Percentiles rank a stretch among this genome's conserved stretches.
These are phyloP conservation scores for Themeda triandra DNA, from an alignment of 176 grass and related monocot genomes.

Conservation along the genomic window DNA sequence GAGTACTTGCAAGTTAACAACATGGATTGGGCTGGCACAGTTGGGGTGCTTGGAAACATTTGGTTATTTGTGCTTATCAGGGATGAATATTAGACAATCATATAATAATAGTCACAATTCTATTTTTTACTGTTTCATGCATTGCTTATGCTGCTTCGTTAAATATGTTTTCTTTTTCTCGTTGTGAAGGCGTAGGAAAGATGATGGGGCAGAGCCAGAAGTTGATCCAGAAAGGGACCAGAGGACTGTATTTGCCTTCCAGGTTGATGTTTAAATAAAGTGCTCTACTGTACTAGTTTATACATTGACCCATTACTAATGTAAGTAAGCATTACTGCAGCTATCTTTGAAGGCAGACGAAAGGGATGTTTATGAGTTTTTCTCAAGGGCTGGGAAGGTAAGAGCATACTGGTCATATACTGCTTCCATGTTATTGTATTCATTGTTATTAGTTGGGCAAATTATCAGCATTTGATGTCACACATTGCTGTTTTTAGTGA, in stretches of 20 bases:
- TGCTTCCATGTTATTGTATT: not conserved
- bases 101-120: not conserved
- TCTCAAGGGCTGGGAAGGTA: slow-evolving; percentile 99
- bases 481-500: not conserved
- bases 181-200: slow-evolving; percentile 71
- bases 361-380: slow-evolving; percentile 97
- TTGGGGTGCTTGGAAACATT: not conserved
- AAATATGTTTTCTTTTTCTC: not conserved
- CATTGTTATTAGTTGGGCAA: not conserved
- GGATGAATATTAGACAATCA: not conserved
- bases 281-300: not conserved
- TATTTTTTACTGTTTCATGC: slow-evolving; percentile 1
- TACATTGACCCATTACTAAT: slow-evolving; percentile 23
- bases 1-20: slow-evolving; percentile 42
- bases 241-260: slow-evolving; percentile 97
- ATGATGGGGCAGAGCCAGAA: slow-evolving; percentile 70
- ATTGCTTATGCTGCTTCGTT: slow-evolving; percentile 3
- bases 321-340: slow-evolving; percentile 39
- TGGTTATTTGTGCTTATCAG: slow-evolving; percentile 6
- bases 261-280: slow-evolving; percentile 50
- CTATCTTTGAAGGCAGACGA: slow-evolving; percentile 93
- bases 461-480: not conserved
- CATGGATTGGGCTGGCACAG: not conserved
- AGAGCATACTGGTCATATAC: not conserved
- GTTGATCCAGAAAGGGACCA: slow-evolving; percentile 98